phyloP scores from a whole-genome alignment of 768 basidiomycete species.

The Termitomyces sp. region DNA sequence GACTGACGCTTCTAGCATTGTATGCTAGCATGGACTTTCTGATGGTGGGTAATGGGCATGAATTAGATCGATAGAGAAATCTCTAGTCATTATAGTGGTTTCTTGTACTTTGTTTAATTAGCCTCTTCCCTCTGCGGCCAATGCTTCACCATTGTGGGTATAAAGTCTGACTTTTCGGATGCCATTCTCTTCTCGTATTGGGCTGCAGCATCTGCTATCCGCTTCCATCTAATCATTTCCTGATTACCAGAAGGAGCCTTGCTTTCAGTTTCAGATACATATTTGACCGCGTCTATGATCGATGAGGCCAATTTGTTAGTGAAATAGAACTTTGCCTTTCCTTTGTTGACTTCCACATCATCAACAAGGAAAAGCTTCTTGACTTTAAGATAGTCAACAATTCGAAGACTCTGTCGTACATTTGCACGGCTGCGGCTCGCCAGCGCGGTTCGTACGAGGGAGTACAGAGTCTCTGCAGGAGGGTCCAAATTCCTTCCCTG shows the following conservation, averaged over 20 bases:
- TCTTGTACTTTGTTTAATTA: constrained; percentile 4
- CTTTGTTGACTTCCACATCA: constrained; percentile 11
- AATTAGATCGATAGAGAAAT: constrained; percentile 2
- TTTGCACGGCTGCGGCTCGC: constrained; percentile 42
- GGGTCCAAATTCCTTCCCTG: constrained; percentile 39
- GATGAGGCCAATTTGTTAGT: constrained; percentile 43
- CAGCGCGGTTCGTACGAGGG: constrained; percentile 53
- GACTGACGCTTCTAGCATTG: constrained; percentile 4
- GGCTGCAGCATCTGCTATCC: constrained; percentile 18
- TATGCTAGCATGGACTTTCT: background rate
- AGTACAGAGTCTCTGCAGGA: constrained; percentile 48
- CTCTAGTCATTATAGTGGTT: constrained; percentile 5
- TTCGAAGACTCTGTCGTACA: constrained; percentile 56
- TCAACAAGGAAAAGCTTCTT: constrained; percentile 22
- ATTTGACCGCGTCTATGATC: constrained; percentile 34
- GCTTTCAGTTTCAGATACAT: constrained; percentile 20
- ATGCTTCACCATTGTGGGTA: constrained; percentile 7
- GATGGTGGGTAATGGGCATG: background rate
- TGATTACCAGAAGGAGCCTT: constrained; percentile 12
- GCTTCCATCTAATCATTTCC: constrained; percentile 23
- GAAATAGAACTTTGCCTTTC: constrained; percentile 35
- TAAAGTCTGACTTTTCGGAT: constrained; percentile 9
- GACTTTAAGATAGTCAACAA: constrained; percentile 43
- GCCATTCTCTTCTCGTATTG: background rate
- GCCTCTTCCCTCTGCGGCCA: constrained; percentile 4